Base-by-base conservation (phyloP, 305 asterid species). In the Solanum hybrid region DNA sequence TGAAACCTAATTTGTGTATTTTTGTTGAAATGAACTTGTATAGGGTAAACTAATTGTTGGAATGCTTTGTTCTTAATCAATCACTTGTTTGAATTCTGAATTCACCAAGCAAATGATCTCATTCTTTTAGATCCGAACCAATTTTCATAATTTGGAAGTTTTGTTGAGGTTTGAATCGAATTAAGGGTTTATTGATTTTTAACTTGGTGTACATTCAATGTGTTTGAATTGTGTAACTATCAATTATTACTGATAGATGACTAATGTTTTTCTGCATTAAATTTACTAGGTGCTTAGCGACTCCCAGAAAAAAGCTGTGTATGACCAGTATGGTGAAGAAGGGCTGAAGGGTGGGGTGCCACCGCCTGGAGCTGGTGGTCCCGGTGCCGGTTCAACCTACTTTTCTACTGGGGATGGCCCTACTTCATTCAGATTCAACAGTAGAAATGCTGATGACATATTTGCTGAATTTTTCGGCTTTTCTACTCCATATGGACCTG, bases 261-360 rank as follows among this genome's bases (percentile, higher is more conserved):
- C 34, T 56, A 10, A 77, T 86, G 87, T 60, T 37, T 60, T 36
- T 86, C 37, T 86, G 69, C n/a, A 78, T 38, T 36, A 78, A 29
- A 60, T 69, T 86, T 13, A 42, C 34, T 85, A 91, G 93, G 93
- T 91, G 82, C 88, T 91, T 24, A 91, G 91, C 45, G 93, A 91
- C 91, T 87, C 92, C 51, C 92, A 91, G 90, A 91, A 90, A 42
- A 91, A 90, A 78, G 79, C 90, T 78, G 89, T 91, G 77, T 91
- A 90, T 87, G 93, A 91, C 69, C 93, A 90, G 66, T 91, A 90
- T 13, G 93, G 93, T 73, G 93, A 91, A 86, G 93, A 91, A 34
- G 93, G 93, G 69, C 66, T 91, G 42, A 89, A 89, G 84, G 92
- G 92, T 42, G 90, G 89, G 45, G 90, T 75, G 19, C 91, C 90